Evolutionary conservation across 768 basidiomycete species (phyloP), one percentile per base, ranked within the genome.

Genomic region (Serendipita sp.): DNA sequence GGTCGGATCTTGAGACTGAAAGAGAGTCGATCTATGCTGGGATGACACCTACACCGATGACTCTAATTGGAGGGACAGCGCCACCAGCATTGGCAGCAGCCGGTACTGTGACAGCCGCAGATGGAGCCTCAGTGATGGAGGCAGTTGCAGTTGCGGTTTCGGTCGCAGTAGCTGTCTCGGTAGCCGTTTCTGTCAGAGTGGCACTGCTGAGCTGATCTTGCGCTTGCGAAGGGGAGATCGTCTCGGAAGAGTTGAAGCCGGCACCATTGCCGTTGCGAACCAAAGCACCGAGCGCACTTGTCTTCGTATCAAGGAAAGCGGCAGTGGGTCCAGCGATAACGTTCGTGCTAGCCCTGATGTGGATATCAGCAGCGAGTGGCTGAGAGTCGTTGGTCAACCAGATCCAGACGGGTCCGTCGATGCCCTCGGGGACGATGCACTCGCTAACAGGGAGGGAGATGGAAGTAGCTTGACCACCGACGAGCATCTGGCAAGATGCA

Each of bases 391-490:
- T 78, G 36, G 86, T 88, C 75, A 91, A 73, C 73, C 76, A 90
- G 71, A 91, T 72, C 29, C 80, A 84, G 68, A 90, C 84, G 66
- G 86, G 84, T 46, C 90, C 89, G 71, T 86, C 82, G 72, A 90
- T 76, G 63, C 80, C 81, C 0, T 66, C 40, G 43, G 89, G 91
- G 11, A 91, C 82, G 65, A 79, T 72, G 68, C 88, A 91, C 66
- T 80, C 67, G 66, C 72, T 67, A 68, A 87, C 70, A 2, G 87
- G 83, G 50, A 88, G 76, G 36, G 80, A 69, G 69, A 87, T 74
- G 3, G 88, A 75, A 69, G 72, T 72, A 60, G 82, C 71, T 16
- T 74, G 62, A 33, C 84, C 86, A 34, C 87, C 89, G 64, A 82
- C 67, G 68, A 91, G 72, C 81, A 91, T 88, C 74, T 91, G 85